phyloP scores from a whole-genome alignment of 2,329 filamentous ascomycete species.

The Zymoseptoria passerinii region DNA sequence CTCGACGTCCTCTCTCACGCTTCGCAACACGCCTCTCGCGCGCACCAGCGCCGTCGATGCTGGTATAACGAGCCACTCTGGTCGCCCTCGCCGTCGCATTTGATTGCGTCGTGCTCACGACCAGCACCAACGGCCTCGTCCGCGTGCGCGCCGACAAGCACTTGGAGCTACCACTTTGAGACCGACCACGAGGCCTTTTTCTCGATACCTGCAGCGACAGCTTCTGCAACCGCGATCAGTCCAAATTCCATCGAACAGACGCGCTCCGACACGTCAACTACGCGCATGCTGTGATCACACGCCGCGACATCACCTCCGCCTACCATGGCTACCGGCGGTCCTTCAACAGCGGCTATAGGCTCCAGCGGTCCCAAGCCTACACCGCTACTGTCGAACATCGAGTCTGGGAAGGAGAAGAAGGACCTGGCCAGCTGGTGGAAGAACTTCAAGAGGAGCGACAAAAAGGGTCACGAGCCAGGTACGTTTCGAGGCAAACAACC shows the following conservation, averaged over 20 bases:
- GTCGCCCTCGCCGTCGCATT: neutral
- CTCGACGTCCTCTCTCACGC: neutral
- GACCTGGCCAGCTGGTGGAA: conserved; percentile 97
- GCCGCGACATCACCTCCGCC: conserved; percentile 16
- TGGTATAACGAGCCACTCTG: neutral
- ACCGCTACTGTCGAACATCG: conserved; percentile 40
- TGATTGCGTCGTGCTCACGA: neutral
- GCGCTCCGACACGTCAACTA: neutral
- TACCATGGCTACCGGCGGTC: conserved; percentile 35
- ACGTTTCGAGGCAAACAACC: conserved; percentile 25
- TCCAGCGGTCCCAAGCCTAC: conserved; percentile 36
- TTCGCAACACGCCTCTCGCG: neutral
- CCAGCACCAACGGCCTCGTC: neutral
- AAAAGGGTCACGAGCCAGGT: conserved; percentile 58
- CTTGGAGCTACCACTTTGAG: neutral
- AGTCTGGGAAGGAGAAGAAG: conserved; percentile 72
- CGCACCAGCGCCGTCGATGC: neutral
- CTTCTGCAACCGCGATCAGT: neutral
- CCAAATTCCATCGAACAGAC: neutral
- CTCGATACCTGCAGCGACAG: neutral
- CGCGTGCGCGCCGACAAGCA: neutral
- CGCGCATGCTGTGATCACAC: neutral
- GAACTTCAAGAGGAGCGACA: conserved; percentile 67
- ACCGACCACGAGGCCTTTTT: neutral
- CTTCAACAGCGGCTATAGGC: conserved; percentile 36